Evolutionary conservation across 768 basidiomycete genomes (phyloP), one percentile per base, ranked within the genome.

Genomic region (Lactarius psammicola): DNA sequence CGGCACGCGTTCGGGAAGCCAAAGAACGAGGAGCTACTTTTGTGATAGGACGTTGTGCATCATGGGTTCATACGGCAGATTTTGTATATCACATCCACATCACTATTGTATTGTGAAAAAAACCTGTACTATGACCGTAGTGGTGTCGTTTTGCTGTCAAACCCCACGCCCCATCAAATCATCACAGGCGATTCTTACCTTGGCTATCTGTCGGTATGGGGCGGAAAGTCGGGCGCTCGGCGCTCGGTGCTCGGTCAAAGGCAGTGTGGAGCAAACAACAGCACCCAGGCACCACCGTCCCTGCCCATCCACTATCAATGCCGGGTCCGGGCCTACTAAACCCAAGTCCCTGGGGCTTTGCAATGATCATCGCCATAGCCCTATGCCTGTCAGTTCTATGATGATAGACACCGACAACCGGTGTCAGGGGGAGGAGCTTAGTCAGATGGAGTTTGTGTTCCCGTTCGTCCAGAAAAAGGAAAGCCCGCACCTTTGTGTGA

Each of bases 11-110:
- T 10, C 9, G 26, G n/a, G 26, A 18, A 38, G 28, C 17, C 28
- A 46, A 31, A 46, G 30, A 33, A 20, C n/a, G n/a, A n/a, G 20
- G 59, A 59, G 44, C 59, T 42, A 60, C 59, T 60, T 60, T 49
- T 60, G 31, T 49, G 59, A 46, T 46, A 38, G 36, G 23, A 13
- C n/a, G n/a, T n/a, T n/a, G n/a, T n/a, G n/a, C n/a, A n/a, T n/a
- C n/a, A n/a, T n/a, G n/a, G n/a, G n/a, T n/a, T n/a, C n/a, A n/a
- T n/a, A n/a, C n/a, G n/a, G n/a, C n/a, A n/a, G n/a, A n/a, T n/a
- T n/a, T n/a, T n/a, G n/a, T n/a, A n/a, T n/a, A 51, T 40, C 40
- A 40, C 40, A 40, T n/a, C n/a, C 44, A 44, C 42, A 20, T 6
- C 7, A 0, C 18, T 44, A 44, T n/a, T n/a, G 42, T 44, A 44